Evolutionary conservation across 2,329 filamentous ascomycete genomes (phyloP).

Genomic region (Calonectria leucothoes): DNA sequence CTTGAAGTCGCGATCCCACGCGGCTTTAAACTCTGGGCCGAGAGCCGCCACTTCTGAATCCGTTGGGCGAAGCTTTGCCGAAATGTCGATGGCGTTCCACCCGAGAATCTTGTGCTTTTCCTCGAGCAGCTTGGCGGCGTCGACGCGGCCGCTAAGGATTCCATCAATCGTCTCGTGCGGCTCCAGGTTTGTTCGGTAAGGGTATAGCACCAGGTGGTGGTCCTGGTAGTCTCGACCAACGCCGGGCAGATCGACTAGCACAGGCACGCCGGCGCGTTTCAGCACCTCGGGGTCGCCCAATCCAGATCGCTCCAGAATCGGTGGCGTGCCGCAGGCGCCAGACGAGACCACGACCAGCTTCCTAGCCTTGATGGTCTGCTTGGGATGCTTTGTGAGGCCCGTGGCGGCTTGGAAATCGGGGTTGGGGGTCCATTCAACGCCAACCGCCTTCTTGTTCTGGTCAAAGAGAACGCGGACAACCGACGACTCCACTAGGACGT

Average conservation of each 20-base stretch:
- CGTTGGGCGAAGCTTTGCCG: slow-evolving; percentile 66
- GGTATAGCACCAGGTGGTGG: slow-evolving; percentile 64
- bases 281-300: slow-evolving; percentile 65
- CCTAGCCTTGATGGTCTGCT: slow-evolving; percentile 38
- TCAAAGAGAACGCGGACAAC: slow-evolving; percentile 66
- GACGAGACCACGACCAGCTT: slow-evolving; percentile 49
- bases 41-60: slow-evolving; percentile 63
- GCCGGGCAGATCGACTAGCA: slow-evolving; percentile 59
- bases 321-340: slow-evolving; percentile 65
- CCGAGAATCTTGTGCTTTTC: slow-evolving; percentile 63
- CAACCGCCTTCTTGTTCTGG: slow-evolving; percentile 63
- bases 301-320: slow-evolving; percentile 72
- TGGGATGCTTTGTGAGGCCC: slow-evolving; percentile 18
- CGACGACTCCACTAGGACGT: slow-evolving; percentile 67
- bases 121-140: slow-evolving; percentile 57
- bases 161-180: slow-evolving; percentile 58
- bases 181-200: slow-evolving; percentile 54
- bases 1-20: slow-evolving; percentile 68
- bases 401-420: slow-evolving; percentile 35
- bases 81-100: slow-evolving; percentile 69
- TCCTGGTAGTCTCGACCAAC: slow-evolving; percentile 68
- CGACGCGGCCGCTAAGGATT: slow-evolving; percentile 60
- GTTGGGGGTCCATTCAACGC: slow-evolving; percentile 68
- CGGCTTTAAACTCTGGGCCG: slow-evolving; percentile 62
- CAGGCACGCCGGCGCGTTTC: slow-evolving; percentile 56